Conservation (phyloP, 768 basidiomycete genomes). For the Boletus huronensis region DNA sequence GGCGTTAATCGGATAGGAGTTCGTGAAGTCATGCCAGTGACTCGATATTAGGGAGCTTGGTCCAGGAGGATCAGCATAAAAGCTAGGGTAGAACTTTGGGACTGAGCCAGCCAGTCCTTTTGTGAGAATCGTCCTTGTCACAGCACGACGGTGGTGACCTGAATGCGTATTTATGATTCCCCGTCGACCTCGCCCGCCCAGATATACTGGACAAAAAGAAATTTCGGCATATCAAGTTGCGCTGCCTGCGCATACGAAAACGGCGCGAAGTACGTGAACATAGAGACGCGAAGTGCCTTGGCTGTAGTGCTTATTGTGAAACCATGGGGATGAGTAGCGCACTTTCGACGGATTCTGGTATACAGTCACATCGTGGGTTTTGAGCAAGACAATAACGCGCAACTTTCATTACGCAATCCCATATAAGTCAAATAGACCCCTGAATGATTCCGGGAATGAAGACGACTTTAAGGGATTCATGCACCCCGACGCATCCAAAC, state of each 20-base stretch:
- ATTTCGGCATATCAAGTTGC: conserved; percentile 2
- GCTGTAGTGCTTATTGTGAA: conserved; percentile 26
- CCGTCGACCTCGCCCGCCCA: not conserved
- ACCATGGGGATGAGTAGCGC: conserved; percentile 26
- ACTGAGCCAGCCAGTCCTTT: conserved; percentile 32
- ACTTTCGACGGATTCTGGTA: not conserved
- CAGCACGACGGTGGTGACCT: not conserved
- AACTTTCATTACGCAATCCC: conserved; percentile 1
- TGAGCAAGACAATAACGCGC: conserved; percentile 25
- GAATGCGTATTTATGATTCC: conserved; percentile 23
- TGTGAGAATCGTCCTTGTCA: conserved; percentile 15
- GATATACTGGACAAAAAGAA: conserved; percentile 22
- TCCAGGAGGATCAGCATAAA: conserved; percentile 16
- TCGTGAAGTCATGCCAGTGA: conserved; percentile 25
- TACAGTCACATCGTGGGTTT: conserved; percentile 11
- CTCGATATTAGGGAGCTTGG: conserved; percentile 16
- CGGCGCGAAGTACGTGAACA: conserved; percentile 16
- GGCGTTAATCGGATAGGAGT: conserved; percentile 24
- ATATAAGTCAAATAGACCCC: conserved; percentile 11
- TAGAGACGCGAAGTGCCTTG: conserved; percentile 17
- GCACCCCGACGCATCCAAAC: not conserved
- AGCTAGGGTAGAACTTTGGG: conserved; percentile 17
- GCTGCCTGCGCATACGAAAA: not conserved
- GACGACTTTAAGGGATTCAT: not conserved
- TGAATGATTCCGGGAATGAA: not conserved